A percentile compares a stretch with the other conserved stretches of the same genome.
These are phyloP conservation scores for Ploettnerulaceae sp. DNA, from an alignment of 2,329 filamentous ascomycete genomes.

Conservation along the genomic window DNA sequence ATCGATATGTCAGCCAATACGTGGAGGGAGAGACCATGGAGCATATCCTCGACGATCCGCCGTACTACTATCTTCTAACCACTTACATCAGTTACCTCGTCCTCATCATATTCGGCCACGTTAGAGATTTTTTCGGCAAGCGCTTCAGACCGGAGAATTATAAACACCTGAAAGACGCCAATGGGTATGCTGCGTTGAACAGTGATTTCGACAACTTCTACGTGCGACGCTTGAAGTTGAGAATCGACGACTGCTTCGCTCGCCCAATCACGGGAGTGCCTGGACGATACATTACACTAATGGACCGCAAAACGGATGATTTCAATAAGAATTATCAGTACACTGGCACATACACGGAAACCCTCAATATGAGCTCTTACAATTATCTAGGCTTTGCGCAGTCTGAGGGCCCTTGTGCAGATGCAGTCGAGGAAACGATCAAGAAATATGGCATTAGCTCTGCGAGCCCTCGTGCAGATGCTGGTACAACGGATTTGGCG, in stretches of 20 bases:
- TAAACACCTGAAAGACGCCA: slow-evolving; percentile 71
- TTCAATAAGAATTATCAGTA: slow-evolving; percentile 87
- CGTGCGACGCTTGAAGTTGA: slow-evolving; percentile 82
- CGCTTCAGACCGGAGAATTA: slow-evolving; percentile 82
- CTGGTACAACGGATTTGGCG: slow-evolving; percentile 81
- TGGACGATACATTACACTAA: slow-evolving; percentile 85
- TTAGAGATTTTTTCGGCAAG: slow-evolving; percentile 97
- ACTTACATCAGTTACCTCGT: slow-evolving; percentile 98
- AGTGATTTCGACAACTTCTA: slow-evolving; percentile 99
- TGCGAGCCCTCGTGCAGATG: slow-evolving; percentile 76
- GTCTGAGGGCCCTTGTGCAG: slow-evolving; percentile 92
- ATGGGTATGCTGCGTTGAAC: slow-evolving; percentile 92
- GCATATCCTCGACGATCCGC: slow-evolving; percentile 89
- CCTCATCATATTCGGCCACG: slow-evolving; percentile 90
- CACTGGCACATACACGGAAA: slow-evolving; percentile 87
- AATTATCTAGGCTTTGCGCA: slow-evolving; percentile 99
- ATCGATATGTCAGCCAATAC: slow-evolving; percentile 86
- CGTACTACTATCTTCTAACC: slow-evolving; percentile 93
- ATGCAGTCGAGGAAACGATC: slow-evolving; percentile 81
- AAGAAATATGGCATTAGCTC: slow-evolving; percentile 80
- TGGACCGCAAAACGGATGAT: slow-evolving; percentile 86
- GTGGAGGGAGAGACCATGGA: slow-evolving; percentile 74
- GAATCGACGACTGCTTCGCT: slow-evolving; percentile 95
- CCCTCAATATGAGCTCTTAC: slow-evolving; percentile 98
- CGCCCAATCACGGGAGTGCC: slow-evolving; percentile 90